These are phyloP conservation scores for Cutaneotrichosporon dermatis DNA, from an alignment of 1,284 basidiomycete species.

Conservation along the genomic window DNA sequence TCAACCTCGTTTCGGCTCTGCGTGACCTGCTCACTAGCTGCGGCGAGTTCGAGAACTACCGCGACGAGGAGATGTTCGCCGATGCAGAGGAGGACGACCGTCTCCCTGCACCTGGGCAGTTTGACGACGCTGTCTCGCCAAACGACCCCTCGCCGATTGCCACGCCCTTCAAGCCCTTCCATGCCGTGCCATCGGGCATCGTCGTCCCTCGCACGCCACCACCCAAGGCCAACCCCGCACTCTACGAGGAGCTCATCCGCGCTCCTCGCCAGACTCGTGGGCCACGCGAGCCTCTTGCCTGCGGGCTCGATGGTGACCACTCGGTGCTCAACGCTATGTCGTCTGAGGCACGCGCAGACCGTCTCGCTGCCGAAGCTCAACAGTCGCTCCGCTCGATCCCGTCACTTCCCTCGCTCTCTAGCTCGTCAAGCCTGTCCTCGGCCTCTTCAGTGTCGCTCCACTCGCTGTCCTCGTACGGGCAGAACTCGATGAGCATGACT, in stretches of 20 bases:
- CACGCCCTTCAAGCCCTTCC: neutral
- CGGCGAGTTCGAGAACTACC: conserved; percentile 15
- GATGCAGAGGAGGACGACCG: conserved; percentile 5
- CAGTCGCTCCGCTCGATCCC: neutral
- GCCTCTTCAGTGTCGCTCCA: neutral
- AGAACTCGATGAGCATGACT: neutral
- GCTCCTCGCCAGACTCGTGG: neutral
- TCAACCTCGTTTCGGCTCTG: conserved; percentile 19
- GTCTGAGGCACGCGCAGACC: neutral
- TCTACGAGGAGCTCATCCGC: neutral
- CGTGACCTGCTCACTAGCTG: conserved; percentile 19
- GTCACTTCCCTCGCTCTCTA: neutral
- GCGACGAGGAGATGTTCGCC: conserved; percentile 11
- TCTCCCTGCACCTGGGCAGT: neutral
- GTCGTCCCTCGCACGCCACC: neutral
- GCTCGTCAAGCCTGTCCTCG: neutral
- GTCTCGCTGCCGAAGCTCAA: conserved; percentile 1
- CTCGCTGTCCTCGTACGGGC: neutral
- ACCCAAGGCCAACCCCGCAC: neutral
- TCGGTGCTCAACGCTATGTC: conserved; percentile 4
- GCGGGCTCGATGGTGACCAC: conserved; percentile 7
- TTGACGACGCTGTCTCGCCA: conserved; percentile 4
- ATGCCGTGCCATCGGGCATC: neutral
- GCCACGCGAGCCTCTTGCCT: neutral
- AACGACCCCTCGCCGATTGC: neutral